Evolutionary conservation across 148 eudicot genomes (phyloP).

Genomic region (Rheum nobile): DNA sequence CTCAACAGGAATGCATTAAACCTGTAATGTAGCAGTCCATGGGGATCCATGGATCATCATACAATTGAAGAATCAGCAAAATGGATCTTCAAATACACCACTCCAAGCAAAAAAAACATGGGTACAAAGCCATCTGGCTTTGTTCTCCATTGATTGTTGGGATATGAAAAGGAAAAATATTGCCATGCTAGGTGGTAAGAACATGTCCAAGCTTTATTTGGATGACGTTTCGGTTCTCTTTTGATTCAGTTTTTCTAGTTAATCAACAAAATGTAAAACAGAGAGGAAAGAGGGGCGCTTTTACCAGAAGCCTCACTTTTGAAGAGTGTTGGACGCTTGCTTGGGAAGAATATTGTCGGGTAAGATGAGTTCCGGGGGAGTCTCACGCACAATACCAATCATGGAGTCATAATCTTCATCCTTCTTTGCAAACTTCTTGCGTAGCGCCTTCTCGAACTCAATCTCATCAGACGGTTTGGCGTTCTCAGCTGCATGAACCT

Average conservation of each 20-base stretch:
- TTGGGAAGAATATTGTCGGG: conserved; percentile 42
- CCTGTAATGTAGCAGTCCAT: conserved; percentile 4
- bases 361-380: conserved; percentile 40
- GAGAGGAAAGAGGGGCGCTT: neutral
- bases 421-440: conserved; percentile 41
- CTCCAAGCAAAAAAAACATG: conserved; percentile 5
- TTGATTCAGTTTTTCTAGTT: neutral
- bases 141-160: neutral
- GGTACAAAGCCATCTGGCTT: conserved; percentile 1
- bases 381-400: conserved; percentile 49
- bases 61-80: neutral
- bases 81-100: conserved; percentile 6
- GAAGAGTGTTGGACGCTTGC: conserved; percentile 32
- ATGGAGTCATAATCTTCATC: conserved; percentile 55
- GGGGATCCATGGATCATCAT: conserved; percentile 3
- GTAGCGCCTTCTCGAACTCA: conserved; percentile 54
- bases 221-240: neutral
- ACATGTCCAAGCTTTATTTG: conserved; percentile 1
- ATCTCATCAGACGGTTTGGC: conserved; percentile 49
- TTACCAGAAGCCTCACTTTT: conserved; percentile 13
- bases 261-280: conserved; percentile 1
- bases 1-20: neutral
- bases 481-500: conserved; percentile 58
- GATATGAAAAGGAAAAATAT: neutral
- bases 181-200: neutral